phyloP scores from a whole-genome alignment of 345 rosid species.

The Camelina laxa region DNA sequence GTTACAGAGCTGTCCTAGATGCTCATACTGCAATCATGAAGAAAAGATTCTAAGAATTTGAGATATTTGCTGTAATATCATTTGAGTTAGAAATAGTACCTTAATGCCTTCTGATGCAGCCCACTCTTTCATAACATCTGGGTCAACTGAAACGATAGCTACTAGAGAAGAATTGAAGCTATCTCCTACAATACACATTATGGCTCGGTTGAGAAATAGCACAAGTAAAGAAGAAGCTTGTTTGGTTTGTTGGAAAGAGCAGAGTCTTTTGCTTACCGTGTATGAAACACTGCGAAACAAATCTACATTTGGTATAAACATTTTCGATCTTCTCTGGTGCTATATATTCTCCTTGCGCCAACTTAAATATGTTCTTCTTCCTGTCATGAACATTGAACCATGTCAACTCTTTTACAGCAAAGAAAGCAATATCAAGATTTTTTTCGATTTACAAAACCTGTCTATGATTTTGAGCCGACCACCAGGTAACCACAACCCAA shows the following conservation, averaged over 20 bases:
- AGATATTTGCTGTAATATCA: background rate
- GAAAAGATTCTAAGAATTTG: slow-evolving; percentile 14
- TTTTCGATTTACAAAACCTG: slow-evolving; percentile 51
- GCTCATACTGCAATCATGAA: slow-evolving; percentile 55
- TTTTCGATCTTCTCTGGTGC: slow-evolving; percentile 99
- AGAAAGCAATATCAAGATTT: slow-evolving; percentile 7
- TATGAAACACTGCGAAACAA: slow-evolving; percentile 74
- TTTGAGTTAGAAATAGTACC: slow-evolving; percentile 45
- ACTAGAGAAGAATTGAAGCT: slow-evolving; percentile 84
- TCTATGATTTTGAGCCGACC: slow-evolving; percentile 96
- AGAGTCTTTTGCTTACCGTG: slow-evolving; percentile 57
- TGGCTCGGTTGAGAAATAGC: slow-evolving; percentile 28
- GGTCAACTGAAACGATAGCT: slow-evolving; percentile 77
- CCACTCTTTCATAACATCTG: slow-evolving; percentile 76
- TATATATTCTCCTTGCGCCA: slow-evolving; percentile 97
- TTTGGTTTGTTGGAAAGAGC: slow-evolving; percentile 7
- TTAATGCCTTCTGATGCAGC: slow-evolving; percentile 73
- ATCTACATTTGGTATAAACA: slow-evolving; percentile 85
- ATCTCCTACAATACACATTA: slow-evolving; percentile 60
- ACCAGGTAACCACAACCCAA: slow-evolving; percentile 86
- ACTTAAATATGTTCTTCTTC: slow-evolving; percentile 88
- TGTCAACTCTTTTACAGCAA: background rate
- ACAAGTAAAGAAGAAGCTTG: slow-evolving; percentile 21
- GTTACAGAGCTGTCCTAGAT: slow-evolving; percentile 66
- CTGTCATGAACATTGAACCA: slow-evolving; percentile 38